A percentile compares a stretch with the other conserved stretches of the same genome.
Conservation (phyloP, 2,329 filamentous ascomycete species). For the Aureobasidium sp. region DNA sequence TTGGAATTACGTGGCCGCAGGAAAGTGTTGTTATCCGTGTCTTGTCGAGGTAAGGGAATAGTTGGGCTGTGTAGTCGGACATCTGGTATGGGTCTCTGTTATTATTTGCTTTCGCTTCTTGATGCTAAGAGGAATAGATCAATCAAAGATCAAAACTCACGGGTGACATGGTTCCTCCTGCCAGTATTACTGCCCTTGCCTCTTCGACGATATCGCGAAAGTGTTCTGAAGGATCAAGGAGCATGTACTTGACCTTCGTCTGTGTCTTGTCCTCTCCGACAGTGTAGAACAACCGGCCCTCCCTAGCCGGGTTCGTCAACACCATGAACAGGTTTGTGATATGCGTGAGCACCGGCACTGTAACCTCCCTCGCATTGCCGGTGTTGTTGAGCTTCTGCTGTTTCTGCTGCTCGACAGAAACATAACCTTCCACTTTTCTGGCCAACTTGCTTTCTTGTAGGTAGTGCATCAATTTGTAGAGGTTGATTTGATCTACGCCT, state of each 20-base stretch:
- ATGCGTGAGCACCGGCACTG: conserved; percentile 51
- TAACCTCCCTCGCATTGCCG: conserved; percentile 18
- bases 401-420: conserved; percentile 41
- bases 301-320: conserved; percentile 73
- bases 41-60: conserved; percentile 66
- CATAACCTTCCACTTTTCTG: conserved; percentile 89
- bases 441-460: conserved; percentile 87
- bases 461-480: conserved; percentile 80
- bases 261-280: conserved; percentile 35
- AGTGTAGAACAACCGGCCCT: conserved; percentile 52
- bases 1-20: conserved; percentile 88
- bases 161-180: conserved; percentile 95
- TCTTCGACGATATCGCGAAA: conserved; percentile 81
- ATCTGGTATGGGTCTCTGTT: conserved; percentile 41
- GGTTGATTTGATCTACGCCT: conserved; percentile 89
- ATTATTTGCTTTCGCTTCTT: no score
- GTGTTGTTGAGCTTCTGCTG: neutral
- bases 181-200: conserved; percentile 79
- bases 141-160: conserved; percentile 23
- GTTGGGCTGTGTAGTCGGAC: conserved; percentile 75
- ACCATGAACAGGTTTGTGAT: conserved; percentile 65
- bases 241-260: conserved; percentile 64
- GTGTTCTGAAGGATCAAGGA: conserved; percentile 84
- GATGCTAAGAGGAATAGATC: no score
- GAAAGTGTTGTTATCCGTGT: conserved; percentile 69